These are phyloP conservation scores for Alopecurus myosuroides DNA, from an alignment of 176 grass and related monocot species.

Conservation along the genomic window DNA sequence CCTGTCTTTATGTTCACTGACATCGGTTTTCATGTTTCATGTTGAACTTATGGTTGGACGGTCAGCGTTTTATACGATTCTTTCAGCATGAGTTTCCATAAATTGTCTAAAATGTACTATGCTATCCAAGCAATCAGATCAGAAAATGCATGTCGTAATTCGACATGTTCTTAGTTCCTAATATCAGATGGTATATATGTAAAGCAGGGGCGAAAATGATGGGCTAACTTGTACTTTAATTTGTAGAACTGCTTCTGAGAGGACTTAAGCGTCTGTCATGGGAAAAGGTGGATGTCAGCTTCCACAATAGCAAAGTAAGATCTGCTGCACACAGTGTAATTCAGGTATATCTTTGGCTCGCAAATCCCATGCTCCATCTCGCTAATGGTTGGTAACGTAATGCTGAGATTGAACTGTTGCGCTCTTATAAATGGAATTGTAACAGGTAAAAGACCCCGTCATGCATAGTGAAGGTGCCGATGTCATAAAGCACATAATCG, in stretches of 20 bases:
- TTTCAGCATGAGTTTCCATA: background rate
- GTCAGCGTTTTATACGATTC: background rate
- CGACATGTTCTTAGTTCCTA: background rate
- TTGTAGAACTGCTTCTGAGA: slow-evolving; percentile 74
- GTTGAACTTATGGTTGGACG: background rate
- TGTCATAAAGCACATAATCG: slow-evolving; percentile 80
- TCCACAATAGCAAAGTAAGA: slow-evolving; percentile 73
- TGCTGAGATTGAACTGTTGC: background rate
- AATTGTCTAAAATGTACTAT: background rate
- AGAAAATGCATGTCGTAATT: background rate
- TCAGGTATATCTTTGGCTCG: slow-evolving; percentile 52
- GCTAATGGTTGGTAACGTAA: background rate
- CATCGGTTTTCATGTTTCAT: slow-evolving; percentile 4
- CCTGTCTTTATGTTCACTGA: slow-evolving; percentile 4
- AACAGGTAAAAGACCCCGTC: slow-evolving; percentile 72
- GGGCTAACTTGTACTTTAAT: slow-evolving; percentile 19
- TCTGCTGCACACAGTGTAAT: slow-evolving; percentile 87
- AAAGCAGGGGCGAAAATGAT: background rate
- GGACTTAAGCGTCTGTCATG: slow-evolving; percentile 75
- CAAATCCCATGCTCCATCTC: background rate
- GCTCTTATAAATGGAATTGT: slow-evolving; percentile 3
- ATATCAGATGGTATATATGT: slow-evolving; percentile 1
- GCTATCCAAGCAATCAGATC: background rate
- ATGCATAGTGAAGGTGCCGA: slow-evolving; percentile 79
- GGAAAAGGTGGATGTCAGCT: slow-evolving; percentile 98